These are phyloP conservation scores for Geosmithia morbida DNA, from an alignment of 2,329 filamentous ascomycete species.

Conservation along the genomic window DNA sequence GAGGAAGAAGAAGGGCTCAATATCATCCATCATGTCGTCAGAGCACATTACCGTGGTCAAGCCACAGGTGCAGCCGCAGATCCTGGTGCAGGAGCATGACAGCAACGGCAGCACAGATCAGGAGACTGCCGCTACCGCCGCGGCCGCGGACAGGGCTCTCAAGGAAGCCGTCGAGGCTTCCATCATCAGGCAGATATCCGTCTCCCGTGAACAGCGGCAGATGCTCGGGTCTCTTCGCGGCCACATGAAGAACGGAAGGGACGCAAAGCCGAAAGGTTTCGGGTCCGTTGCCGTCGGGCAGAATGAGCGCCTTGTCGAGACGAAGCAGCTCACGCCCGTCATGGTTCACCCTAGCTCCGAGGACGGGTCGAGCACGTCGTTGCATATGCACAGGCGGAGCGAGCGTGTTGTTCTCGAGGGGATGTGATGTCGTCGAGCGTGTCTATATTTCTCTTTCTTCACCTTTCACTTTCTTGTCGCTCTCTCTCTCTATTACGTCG, in stretches of 20 bases:
- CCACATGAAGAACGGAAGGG: slow-evolving; percentile 19
- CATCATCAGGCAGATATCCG: slow-evolving; percentile 53
- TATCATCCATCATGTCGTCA: slow-evolving; percentile 7
- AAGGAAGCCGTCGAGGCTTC: slow-evolving; percentile 48
- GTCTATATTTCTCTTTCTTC: neutral
- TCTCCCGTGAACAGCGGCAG: slow-evolving; percentile 46
- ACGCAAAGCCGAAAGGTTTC: neutral
- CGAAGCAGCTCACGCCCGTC: slow-evolving; percentile 28
- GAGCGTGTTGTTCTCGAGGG: slow-evolving; percentile 38
- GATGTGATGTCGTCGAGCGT: slow-evolving; percentile 10
- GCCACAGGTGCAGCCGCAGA: neutral
- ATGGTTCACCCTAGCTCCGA: slow-evolving; percentile 23
- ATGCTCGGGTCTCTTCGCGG: slow-evolving; percentile 32
- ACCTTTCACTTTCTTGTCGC: neutral
- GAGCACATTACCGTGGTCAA: slow-evolving; percentile 9
- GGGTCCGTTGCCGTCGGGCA: slow-evolving; percentile 4
- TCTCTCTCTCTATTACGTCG: neutral
- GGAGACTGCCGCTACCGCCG: neutral
- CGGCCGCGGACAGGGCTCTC: slow-evolving; percentile 14
- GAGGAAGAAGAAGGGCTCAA: neutral
- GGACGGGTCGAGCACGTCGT: slow-evolving; percentile 7
- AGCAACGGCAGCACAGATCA: slow-evolving; percentile 1
- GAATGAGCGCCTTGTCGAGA: slow-evolving; percentile 17
- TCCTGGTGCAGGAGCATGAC: slow-evolving; percentile 5
- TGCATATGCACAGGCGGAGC: slow-evolving; percentile 29